Base-by-base conservation (phyloP, 2,329 filamentous ascomycete genomes). In the Cladosporium sphaerospermum region DNA sequence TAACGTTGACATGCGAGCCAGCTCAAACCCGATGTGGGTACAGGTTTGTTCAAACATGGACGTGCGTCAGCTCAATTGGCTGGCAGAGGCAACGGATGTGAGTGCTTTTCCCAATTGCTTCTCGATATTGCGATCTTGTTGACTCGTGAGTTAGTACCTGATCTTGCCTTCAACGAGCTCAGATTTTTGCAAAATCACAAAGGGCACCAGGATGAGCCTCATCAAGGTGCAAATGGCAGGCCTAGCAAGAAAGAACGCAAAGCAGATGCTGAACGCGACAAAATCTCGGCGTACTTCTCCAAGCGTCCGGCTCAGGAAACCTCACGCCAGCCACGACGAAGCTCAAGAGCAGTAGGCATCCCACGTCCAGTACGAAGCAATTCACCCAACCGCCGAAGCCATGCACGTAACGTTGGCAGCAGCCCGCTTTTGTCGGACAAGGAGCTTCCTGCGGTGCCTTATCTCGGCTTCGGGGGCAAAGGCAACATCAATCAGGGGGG, bases 81-180 rank as follows among this genome's bases (percentile, higher is more conserved):
- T 57, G 69, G 73, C 18, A 67, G 67, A 60, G 73, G 73, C 16
- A 54, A 51, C 14, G 65, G 64, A 42, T 56, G 66, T 67, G 59
- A 62, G 75, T 75, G 62, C 63, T 67, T 61, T 57, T 53, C 14
- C 23, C 23, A 28, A 28, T 28, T 28, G 23, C 2, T 11, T 19
- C 14, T 9, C 11, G 14, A n/a, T 19, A 14, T 14, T 4, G 14
- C 8, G 9, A 2, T 19, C n/a, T 52, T 53, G 51, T 53, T 58
- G 57, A 52, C 9, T 11, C 40, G 59, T 69, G 54, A 66, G 49
- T 48, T 59, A 78, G 76, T 78, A 47, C 75, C 75, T 28, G 75
- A 78, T 62, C 67, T 78, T 39, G 72, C 74, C 28, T 78, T 78
- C 62, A 75, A 75, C 28, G 74, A 77, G 59, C 75, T 78, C 72